Conservation (phyloP, 1,284 basidiomycete species). For the Takashimella koratensis region DNA sequence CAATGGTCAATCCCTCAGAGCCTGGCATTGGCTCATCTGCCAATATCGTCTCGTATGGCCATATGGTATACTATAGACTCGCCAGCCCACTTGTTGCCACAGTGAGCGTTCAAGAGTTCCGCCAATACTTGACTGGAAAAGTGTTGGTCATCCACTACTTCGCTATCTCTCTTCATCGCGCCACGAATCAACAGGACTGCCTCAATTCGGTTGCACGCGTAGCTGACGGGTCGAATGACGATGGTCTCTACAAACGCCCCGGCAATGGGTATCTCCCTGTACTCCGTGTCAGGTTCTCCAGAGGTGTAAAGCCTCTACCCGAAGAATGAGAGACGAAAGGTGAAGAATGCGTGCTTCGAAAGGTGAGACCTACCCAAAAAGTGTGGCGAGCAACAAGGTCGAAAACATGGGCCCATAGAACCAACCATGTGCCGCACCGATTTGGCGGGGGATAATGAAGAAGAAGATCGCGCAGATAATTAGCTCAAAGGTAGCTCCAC, state of each 20-base stretch:
- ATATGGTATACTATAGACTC: background rate
- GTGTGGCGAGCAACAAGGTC: background rate
- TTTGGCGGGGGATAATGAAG: background rate
- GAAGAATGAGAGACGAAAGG: too few species aligned
- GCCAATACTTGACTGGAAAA: background rate
- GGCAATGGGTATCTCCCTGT: background rate
- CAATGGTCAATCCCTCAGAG: too few species aligned
- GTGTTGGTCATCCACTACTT: background rate
- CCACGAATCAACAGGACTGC: background rate
- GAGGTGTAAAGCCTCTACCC: too few species aligned
- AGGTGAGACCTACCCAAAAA: background rate
- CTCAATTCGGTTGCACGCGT: background rate
- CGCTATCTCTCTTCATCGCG: background rate
- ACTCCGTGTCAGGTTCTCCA: too few species aligned
- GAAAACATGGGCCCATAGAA: background rate
- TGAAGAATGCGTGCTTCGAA: too few species aligned
- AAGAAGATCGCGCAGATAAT: background rate
- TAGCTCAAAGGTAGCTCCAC: background rate
- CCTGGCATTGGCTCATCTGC: too few species aligned
- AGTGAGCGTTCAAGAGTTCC: background rate
- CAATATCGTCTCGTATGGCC: background rate
- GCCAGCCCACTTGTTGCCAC: background rate
- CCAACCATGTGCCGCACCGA: background rate
- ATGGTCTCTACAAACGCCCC: background rate
- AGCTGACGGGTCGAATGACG: background rate